Evolutionary conservation across 495 filamentous ascomycete genomes (phyloP), one percentile per base, ranked within the genome.

Genomic region (Jackrogersella multiformis): DNA sequence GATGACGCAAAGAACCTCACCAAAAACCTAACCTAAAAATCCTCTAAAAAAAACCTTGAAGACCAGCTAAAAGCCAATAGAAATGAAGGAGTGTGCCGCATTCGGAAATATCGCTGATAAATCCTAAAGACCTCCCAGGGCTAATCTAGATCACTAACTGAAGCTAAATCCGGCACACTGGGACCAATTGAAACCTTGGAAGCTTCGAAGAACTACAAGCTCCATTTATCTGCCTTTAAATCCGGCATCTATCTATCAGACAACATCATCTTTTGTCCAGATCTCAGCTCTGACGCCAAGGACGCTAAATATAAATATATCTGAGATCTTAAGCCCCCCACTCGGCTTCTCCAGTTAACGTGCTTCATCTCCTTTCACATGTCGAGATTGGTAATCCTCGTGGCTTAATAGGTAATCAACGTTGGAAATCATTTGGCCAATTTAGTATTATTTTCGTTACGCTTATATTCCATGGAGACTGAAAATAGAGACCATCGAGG

Each of bases 91-190:
- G 1, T 20, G 21, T 52, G 15, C 36, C 30, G 35, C 18, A 39
- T 24, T 5, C 38, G 26, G 42, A 57, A 49, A 48, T 58, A 52
- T 57, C 61, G 61, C 61, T 65, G 54, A 65, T 57, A 65, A 65
- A 58, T 64, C 44, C 61, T 3, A 52, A 60, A 5, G 34, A 8
- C 34, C 28, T 3, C 6, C 13, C 32, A 51, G 46, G 26, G n/a
- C 21, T 44, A 23, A 5, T n/a, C 34, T n/a, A 36, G 24, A 49
- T 49, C 45, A 49, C 45, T 49, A 49, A 32, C 26, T 46, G 45
- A 32, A 49, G 55, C 30, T 45, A 62, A 62, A 46, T 54, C 59
- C 48, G 41, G 38, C 28, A 54, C 8, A 30, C 28, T 54, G 38
- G 38, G 18, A 55, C 59, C 52, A 54, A 24, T 49, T 18, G 38